Conservation (phyloP, 2,329 filamentous ascomycete genomes). For the Aspergillus ochraceus region DNA sequence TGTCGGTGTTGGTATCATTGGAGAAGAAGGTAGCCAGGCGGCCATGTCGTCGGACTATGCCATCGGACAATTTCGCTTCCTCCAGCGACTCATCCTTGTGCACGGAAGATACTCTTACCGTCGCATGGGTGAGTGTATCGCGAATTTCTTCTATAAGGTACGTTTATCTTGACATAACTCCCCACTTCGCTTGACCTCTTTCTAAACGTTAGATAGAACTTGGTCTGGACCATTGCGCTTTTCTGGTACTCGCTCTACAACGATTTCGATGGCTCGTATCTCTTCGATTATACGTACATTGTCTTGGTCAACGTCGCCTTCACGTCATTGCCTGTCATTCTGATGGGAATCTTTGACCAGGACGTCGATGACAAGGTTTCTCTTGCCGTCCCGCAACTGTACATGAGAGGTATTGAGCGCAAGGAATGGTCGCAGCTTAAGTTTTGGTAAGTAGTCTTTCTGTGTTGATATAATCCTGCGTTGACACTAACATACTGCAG, state of each 20-base stretch:
- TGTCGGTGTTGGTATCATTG: constrained; percentile 93
- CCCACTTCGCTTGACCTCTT: constrained; percentile 5
- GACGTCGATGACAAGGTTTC: constrained; percentile 94
- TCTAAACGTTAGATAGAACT: constrained; percentile 60
- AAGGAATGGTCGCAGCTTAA: constrained; percentile 95
- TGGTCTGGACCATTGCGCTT: constrained; percentile 93
- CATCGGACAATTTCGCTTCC: constrained; percentile 88
- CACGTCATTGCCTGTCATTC: constrained; percentile 88
- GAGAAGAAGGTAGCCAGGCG: constrained; percentile 86
- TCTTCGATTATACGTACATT: constrained; percentile 98
- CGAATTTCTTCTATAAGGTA: constrained; percentile 99
- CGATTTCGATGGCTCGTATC: constrained; percentile 93
- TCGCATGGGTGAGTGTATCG: constrained; percentile 85
- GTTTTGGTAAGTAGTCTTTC: constrained; percentile 72
- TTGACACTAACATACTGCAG: constrained; percentile 47
- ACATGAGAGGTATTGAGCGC: constrained; percentile 91
- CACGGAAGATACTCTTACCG: constrained; percentile 97
- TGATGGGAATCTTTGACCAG: constrained; percentile 96
- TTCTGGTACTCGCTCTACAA: constrained; percentile 98
- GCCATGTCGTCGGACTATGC: constrained; percentile 97
- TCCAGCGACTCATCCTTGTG: constrained; percentile 81
- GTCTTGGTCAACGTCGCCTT: constrained; percentile 95
- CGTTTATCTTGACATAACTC: constrained; percentile 16
- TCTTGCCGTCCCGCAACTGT: constrained; percentile 89
- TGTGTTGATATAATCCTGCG: background rate